A percentile compares a stretch with the other conserved stretches of the same genome.
Evolutionary conservation across 768 basidiomycete species (phyloP).

Genomic region (Hypholoma fasciculare): DNA sequence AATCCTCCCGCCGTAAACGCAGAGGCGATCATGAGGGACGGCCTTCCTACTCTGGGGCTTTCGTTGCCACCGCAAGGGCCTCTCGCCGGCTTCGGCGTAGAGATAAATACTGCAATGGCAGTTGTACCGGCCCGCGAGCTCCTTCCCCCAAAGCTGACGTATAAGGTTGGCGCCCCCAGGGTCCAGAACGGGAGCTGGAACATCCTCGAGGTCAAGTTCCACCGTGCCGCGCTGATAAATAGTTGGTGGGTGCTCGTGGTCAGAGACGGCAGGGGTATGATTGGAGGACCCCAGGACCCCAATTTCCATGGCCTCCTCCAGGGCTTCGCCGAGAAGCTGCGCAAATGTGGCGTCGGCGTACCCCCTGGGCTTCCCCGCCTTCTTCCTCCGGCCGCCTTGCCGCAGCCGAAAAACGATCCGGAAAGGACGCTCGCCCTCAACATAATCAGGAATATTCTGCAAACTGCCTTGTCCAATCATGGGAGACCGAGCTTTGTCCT

Average conservation of each 20-base stretch:
- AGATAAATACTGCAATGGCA: conserved; percentile 57
- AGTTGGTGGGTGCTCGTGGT: conserved; percentile 73
- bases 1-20: conserved; percentile 63
- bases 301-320: conserved; percentile 42
- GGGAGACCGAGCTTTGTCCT: conserved; percentile 64
- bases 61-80: conserved; percentile 29
- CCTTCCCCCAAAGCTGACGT: conserved; percentile 54
- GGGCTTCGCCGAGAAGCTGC: conserved; percentile 57
- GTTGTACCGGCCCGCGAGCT: conserved; percentile 68
- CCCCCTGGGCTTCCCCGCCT: conserved; percentile 35
- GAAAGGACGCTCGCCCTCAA: conserved; percentile 36
- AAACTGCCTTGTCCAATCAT: conserved; percentile 22
- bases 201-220: conserved; percentile 70
- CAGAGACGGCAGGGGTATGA: conserved; percentile 41
- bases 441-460: conserved; percentile 42
- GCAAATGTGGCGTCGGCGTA: conserved; percentile 56
- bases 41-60: conserved; percentile 56
- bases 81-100: conserved; percentile 56
- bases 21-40: conserved; percentile 53
- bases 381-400: conserved; percentile 36
- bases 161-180: conserved; percentile 44
- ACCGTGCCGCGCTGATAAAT: conserved; percentile 46
- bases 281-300: conserved; percentile 44
- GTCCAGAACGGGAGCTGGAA: conserved; percentile 75
- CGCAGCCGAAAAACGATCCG: conserved; percentile 28